Evolutionary conservation across 1,284 basidiomycete genomes (phyloP).

Genomic region (Sanghuangporus sanghuang): DNA sequence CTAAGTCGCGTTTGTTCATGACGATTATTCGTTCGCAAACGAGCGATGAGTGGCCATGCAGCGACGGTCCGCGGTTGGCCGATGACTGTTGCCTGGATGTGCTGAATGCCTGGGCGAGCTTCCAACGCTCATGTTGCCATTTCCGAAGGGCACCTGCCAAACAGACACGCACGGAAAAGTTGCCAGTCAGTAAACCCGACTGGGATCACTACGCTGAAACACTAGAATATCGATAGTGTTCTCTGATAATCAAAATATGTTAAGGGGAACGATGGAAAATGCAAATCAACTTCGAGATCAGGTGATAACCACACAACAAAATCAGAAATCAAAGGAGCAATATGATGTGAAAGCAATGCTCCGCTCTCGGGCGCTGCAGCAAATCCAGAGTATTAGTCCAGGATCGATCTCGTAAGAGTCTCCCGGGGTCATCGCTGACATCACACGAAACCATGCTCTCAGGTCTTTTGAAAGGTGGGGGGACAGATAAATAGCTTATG

Average conservation of each 20-base stretch:
- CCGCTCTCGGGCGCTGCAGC: not conserved
- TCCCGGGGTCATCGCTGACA: conserved; percentile 16
- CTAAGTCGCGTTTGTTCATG: conserved; percentile 91
- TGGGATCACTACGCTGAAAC: not conserved
- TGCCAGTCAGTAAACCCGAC: not conserved
- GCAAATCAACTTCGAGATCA: not conserved
- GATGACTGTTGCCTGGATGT: conserved; percentile 28
- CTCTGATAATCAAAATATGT: not conserved
- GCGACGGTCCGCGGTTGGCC: conserved; percentile 9
- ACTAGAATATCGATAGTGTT: not conserved
- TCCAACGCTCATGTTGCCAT: conserved; percentile 56
- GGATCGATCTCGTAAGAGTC: not conserved
- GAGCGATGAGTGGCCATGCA: conserved; percentile 26
- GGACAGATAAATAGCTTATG: not conserved
- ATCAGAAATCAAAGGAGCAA: not conserved
- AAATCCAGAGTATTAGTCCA: not conserved
- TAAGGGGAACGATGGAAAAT: not conserved
- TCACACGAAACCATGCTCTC: not conserved
- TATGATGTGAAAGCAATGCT: not conserved
- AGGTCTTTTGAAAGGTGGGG: not conserved
- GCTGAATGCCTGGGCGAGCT: conserved; percentile 36
- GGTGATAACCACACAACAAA: not conserved
- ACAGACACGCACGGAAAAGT: conserved; percentile 15
- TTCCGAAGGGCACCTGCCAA: conserved; percentile 50
- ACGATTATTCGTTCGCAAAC: conserved; percentile 85